A percentile compares a stretch with the other conserved stretches of the same genome.
These are phyloP conservation scores for Hyaloscypha bicolor DNA, from an alignment of 495 filamentous ascomycete genomes.

Conservation along the genomic window DNA sequence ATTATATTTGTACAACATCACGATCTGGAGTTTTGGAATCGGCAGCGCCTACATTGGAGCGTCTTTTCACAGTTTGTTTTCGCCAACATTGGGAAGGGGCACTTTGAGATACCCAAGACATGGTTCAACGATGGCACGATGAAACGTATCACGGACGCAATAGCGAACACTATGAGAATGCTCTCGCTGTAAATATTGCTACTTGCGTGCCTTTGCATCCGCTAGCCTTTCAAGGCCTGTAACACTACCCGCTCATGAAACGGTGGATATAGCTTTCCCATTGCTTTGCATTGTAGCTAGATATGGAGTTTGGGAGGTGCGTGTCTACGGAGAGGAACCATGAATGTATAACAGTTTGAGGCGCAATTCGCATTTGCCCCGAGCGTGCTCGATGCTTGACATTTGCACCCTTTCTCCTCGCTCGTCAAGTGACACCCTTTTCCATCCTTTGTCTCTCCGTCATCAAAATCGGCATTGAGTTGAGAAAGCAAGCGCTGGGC, in stretches of 20 bases:
- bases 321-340: neutral
- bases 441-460: neutral
- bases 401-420: neutral
- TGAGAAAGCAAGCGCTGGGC: conserved; percentile 3
- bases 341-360: conserved; percentile 2
- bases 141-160: conserved; percentile 15
- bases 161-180: conserved; percentile 11
- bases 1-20: conserved; percentile 4
- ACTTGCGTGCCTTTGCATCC: conserved; percentile 13
- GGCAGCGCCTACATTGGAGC: conserved; percentile 2
- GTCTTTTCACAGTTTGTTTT: conserved; percentile 8
- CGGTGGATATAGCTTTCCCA: neutral
- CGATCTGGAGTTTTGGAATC: conserved; percentile 12
- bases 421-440: neutral
- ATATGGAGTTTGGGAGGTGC: neutral
- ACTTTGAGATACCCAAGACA: conserved; percentile 25
- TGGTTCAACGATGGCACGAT: conserved; percentile 15
- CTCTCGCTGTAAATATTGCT: conserved; percentile 21
- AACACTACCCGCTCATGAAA: conserved; percentile 3
- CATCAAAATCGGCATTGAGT: neutral
- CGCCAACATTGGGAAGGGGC: conserved; percentile 23
- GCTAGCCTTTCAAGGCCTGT: neutral
- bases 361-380: neutral
- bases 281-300: conserved; percentile 5
- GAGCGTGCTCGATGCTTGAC: neutral